Conservation (phyloP, 2,329 filamentous ascomycete species). For the Coniochaeta sp. region DNA sequence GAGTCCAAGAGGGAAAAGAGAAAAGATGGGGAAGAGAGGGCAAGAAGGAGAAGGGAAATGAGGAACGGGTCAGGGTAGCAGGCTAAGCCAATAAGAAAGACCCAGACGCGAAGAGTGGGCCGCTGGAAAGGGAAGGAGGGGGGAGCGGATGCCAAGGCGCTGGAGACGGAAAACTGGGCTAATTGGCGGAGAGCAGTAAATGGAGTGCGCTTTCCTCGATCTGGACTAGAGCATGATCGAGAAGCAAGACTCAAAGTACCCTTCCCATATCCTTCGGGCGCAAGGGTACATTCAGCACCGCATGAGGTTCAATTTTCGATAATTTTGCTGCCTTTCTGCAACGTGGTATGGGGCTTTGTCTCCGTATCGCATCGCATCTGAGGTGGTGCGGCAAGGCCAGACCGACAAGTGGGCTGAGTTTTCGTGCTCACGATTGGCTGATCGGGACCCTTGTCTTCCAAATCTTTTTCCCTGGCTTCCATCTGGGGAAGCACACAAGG, state of each 20-base stretch:
- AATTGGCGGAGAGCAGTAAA: neutral
- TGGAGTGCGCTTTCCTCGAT: neutral
- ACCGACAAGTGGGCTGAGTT: neutral
- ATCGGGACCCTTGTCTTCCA: too few species aligned
- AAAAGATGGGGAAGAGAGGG: slow-evolving; percentile 1
- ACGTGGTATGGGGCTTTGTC: neutral
- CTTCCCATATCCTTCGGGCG: neutral
- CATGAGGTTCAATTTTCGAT: neutral
- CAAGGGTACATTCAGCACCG: neutral
- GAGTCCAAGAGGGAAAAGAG: neutral
- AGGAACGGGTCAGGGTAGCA: neutral
- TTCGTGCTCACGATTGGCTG: neutral
- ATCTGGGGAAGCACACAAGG: neutral
- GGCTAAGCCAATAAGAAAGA: neutral
- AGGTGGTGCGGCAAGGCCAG: neutral
- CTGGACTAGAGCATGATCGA: too few species aligned
- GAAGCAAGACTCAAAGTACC: neutral
- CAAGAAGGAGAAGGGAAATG: neutral
- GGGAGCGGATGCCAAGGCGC: neutral
- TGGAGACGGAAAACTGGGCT: neutral
- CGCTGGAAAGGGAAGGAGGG: slow-evolving; percentile 1
- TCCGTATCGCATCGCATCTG: too few species aligned
- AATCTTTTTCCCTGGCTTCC: too few species aligned
- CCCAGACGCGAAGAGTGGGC: neutral
- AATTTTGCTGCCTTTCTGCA: neutral